phyloP scores from a whole-genome alignment of 2,329 filamentous ascomycete species.

The Teratosphaeria nubilosa region DNA sequence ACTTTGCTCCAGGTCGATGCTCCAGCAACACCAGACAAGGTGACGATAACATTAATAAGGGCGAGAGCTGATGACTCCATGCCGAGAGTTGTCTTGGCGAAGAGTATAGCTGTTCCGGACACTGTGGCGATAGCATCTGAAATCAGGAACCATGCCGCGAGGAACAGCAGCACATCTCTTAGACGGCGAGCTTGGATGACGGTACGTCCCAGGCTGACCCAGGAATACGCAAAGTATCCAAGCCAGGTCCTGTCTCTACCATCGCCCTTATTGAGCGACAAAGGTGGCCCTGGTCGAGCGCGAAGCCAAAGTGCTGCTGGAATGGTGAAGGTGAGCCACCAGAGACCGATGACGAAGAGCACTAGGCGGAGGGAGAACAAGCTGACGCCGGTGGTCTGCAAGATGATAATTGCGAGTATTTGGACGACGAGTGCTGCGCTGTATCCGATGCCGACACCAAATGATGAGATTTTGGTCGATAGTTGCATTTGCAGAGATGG shows the following conservation, averaged over 20 bases:
- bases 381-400: constrained; percentile 62
- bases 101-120: constrained; percentile 86
- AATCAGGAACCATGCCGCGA: constrained; percentile 86
- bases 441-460: constrained; percentile 90
- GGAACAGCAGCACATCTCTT: constrained; percentile 64
- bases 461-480: constrained; percentile 83
- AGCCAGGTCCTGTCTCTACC: constrained; percentile 41
- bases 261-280: constrained; percentile 22
- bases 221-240: constrained; percentile 70
- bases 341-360: constrained; percentile 73
- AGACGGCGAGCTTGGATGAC: constrained; percentile 62
- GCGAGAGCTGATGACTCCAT: constrained; percentile 85
- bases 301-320: constrained; percentile 81
- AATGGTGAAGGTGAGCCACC: constrained; percentile 90
- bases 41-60: constrained; percentile 88
- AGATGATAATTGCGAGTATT: constrained; percentile 65
- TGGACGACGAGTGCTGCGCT: constrained; percentile 77
- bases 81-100: constrained; percentile 83
- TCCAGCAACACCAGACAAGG: constrained; percentile 70
- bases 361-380: constrained; percentile 80
- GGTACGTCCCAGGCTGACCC: constrained; percentile 77
- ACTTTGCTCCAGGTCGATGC: constrained; percentile 83
- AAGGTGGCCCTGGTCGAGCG: constrained; percentile 75
- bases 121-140: constrained; percentile 93
- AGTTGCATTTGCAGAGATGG: constrained; percentile 62